Percentiles rank a stretch among this genome's conserved stretches.
phyloP scores from a whole-genome alignment of 768 basidiomycete genomes.

The Calocera viscosa region DNA sequence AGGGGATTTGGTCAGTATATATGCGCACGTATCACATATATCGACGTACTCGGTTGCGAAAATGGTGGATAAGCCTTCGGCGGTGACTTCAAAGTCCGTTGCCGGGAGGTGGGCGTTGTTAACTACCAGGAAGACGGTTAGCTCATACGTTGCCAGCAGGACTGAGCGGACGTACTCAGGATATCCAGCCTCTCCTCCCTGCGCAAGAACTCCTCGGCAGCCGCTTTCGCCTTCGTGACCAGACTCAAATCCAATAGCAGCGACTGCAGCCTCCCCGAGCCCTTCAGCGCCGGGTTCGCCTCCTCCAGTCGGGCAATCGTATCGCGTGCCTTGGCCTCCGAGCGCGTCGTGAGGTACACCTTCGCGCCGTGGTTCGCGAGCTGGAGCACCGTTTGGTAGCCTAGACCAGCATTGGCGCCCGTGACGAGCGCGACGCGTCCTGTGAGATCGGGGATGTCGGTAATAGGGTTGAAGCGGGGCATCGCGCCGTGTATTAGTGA shows the following conservation, averaged over 20 bases:
- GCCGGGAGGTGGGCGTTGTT: background rate
- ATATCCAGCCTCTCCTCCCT: constrained; percentile 45
- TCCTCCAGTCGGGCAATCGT: background rate
- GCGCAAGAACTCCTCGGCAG: constrained; percentile 39
- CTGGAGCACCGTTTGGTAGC: constrained; percentile 41
- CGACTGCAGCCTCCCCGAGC: constrained; percentile 24
- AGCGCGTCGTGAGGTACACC: constrained; percentile 9
- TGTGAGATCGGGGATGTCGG: constrained; percentile 35
- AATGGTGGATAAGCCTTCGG: background rate
- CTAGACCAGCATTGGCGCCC: constrained; percentile 48
- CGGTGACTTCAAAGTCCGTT: background rate
- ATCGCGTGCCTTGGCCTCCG: background rate
- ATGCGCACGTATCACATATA: too few species aligned
- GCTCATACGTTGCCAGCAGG: background rate
- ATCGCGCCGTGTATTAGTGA: too few species aligned
- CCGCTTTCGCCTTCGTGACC: constrained; percentile 34
- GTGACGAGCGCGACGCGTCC: constrained; percentile 47
- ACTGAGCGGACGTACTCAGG: constrained; percentile 31
- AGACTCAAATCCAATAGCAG: constrained; percentile 41
- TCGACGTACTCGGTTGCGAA: background rate
- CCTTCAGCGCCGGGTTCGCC: background rate
- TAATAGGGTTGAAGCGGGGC: constrained; percentile 27
- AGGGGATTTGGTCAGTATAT: constrained; percentile 18
- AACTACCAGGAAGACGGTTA: background rate
- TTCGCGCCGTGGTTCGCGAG: constrained; percentile 45